Base-by-base conservation (phyloP, 257 asterid species). In the Nicotiana noctiflora region DNA sequence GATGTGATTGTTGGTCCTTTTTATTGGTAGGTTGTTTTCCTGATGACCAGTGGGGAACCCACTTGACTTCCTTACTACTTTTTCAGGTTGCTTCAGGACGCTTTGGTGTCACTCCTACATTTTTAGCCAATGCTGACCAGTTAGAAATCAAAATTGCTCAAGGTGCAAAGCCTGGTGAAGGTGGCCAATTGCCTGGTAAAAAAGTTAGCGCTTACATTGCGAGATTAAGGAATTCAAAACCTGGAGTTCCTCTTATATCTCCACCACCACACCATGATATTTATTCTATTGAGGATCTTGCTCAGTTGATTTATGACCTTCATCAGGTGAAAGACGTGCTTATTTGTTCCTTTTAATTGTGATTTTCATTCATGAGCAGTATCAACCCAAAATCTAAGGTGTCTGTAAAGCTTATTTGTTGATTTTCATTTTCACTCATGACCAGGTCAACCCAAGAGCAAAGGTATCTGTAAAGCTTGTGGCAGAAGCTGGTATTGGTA, bases 81-180 rank as follows among this genome's bases (percentile, higher is more conserved):
- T 66, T 70, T 81, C 92, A 96, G 99, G 97, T 96, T 76, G 99
- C 99, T 74, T 96, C 99, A 12, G 99, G 99, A 32, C 97, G 99
- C 65, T 96, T 96, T 89, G 99, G 99, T 86, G 99, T 96, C 75
- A 96, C 99, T 44, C 99, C 99, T 6, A 94, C 98, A 65, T 96
- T 96, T 88, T 92, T 96, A 90, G 99, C 92, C 57, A 96, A 96
- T 85, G 99, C 98, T 4, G 96, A 89, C 84, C 99, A 96, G 82
- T 89, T 96, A 84, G 99, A 96, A 88, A 96, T 96, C 80, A 94
- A 94, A 89, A 92, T 94, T 78, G 98, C 99, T 55, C 99, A 96
- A 86, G 99, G 99, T 82, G 99, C 99, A 79, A 96, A 96, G 82
- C 99, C 99, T 51, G 99, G 99, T 67, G 99, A 96, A 90, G 99